Conservation (phyloP, 495 filamentous ascomycete genomes). For the Mycothermus thermophilus region DNA sequence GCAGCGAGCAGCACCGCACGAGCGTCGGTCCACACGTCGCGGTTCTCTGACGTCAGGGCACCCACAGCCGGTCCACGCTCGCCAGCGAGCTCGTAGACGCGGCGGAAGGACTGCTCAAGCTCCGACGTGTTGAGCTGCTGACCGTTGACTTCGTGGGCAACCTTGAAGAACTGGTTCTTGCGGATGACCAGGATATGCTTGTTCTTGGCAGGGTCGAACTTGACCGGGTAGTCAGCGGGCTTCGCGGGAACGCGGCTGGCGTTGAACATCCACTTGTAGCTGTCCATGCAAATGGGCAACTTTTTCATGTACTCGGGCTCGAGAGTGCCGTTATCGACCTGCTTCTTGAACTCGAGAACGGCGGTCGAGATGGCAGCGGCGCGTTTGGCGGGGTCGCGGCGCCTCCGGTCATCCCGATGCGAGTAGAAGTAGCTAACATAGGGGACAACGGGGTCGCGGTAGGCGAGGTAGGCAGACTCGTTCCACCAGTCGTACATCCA, state of each 20-base stretch:
- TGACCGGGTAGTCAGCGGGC: slow-evolving; percentile 68
- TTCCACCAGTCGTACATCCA: slow-evolving; percentile 99
- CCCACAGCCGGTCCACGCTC: slow-evolving; percentile 62
- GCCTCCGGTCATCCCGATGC: slow-evolving; percentile 80
- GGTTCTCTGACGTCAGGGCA: slow-evolving; percentile 77
- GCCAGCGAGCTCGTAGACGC: slow-evolving; percentile 66
- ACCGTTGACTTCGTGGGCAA: slow-evolving; percentile 60
- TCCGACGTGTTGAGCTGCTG: slow-evolving; percentile 73
- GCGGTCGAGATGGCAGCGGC: slow-evolving; percentile 81
- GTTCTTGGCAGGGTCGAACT: slow-evolving; percentile 59
- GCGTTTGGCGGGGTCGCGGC: slow-evolving; percentile 79
- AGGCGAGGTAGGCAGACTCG: slow-evolving; percentile 73
- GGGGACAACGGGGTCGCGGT: slow-evolving; percentile 91
- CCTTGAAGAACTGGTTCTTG: slow-evolving; percentile 95
- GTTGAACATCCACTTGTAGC: slow-evolving; percentile 99
- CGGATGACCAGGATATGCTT: slow-evolving; percentile 79
- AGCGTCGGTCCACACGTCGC: slow-evolving; percentile 82
- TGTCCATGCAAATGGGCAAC: slow-evolving; percentile 90
- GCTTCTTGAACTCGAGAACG: slow-evolving; percentile 81
- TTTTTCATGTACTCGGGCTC: slow-evolving; percentile 98
- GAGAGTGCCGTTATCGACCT: slow-evolving; percentile 68
- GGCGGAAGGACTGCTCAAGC: slow-evolving; percentile 74
- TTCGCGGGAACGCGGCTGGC: slow-evolving; percentile 73
- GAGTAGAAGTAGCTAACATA: slow-evolving; percentile 99
- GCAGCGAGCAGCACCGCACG: slow-evolving; percentile 63